Base-by-base conservation (phyloP, 305 asterid genomes). In the Vinca major region DNA sequence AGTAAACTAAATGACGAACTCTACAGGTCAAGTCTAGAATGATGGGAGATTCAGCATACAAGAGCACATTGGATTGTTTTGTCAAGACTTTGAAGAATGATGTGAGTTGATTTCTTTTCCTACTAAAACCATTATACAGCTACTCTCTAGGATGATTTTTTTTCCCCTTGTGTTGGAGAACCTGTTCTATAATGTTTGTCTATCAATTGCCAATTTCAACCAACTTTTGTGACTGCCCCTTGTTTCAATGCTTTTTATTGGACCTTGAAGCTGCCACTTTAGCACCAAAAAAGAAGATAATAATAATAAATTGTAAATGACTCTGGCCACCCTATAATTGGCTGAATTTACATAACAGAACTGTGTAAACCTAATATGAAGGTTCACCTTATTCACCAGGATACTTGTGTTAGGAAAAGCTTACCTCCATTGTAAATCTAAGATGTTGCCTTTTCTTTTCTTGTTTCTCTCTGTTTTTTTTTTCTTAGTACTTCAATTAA, bases 21-120 rank as follows among this genome's bases (percentile, higher is more conserved):
- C 69, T 76, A 75, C 92, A 92, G 97, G 96, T 90, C 63, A 92
- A 90, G 75, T 90, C 97, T 5, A 88, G 98, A 80, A 92, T 92
- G 98, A 92, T 92, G 98, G 97, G 97, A 69, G 97, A 92, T 83
- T 62, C 98, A 57, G 33, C 94, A 21, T 90, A 90, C 86, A 92
- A 82, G 77, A 90, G 73, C 75, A 92, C 98, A 5, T 67, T 92
- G 13, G 98, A 92, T 81, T 92, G 98, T 77, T 92, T 92, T 80
- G 86, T 90, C 71, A 88, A 87, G 86, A 92, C 98, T 17, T 77
- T 92, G 80, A 92, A 87, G 85, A 90, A 88, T 72, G 98, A 92
- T 69, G 98, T 92, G 78, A 79, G 97, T 73, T 52, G 50, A 36
- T 62, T 72, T 47, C 43, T 44, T 45, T 36, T 50, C 45, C 20